A percentile compares a stretch with the other conserved stretches of the same genome.
Conservation (phyloP, 2,329 filamentous ascomycete species). For the Onygenales sp. region DNA sequence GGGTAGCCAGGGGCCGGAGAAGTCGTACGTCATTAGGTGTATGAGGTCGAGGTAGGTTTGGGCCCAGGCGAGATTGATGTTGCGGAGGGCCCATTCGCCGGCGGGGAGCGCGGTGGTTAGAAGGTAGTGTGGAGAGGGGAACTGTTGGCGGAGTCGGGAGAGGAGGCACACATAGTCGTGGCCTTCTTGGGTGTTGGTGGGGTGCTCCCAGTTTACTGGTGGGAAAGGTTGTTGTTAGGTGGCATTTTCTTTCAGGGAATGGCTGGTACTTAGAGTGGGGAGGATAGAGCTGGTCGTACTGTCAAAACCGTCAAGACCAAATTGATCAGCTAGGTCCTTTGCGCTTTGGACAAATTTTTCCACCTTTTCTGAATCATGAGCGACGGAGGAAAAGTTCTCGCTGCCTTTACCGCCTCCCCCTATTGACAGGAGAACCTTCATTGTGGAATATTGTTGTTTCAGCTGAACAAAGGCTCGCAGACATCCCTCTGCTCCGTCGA, state of each 20-base stretch:
- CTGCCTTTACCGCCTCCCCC: slow-evolving; percentile 58
- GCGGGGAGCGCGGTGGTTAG: slow-evolving; percentile 66
- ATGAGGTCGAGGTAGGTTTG: slow-evolving; percentile 62
- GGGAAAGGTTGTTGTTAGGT: not conserved
- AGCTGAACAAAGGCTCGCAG: slow-evolving; percentile 64
- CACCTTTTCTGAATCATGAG: slow-evolving; percentile 49
- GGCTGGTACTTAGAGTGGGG: not conserved
- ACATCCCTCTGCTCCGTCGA: slow-evolving; percentile 62
- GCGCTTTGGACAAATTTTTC: slow-evolving; percentile 64
- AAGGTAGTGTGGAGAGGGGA: slow-evolving; percentile 60
- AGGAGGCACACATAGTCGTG: slow-evolving; percentile 62
- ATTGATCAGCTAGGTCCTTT: slow-evolving; percentile 57
- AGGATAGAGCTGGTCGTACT: slow-evolving; percentile 41
- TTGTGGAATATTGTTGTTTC: slow-evolving; percentile 59
- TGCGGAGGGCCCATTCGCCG: slow-evolving; percentile 53
- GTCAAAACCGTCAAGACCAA: slow-evolving; percentile 65
- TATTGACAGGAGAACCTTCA: slow-evolving; percentile 69
- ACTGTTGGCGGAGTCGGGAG: slow-evolving; percentile 53
- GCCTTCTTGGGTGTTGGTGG: slow-evolving; percentile 56
- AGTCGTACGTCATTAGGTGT: slow-evolving; percentile 75
- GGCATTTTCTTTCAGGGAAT: not conserved
- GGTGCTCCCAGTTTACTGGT: slow-evolving; percentile 73
- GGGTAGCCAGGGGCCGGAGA: slow-evolving; percentile 60
- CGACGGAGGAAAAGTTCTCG: slow-evolving; percentile 58
- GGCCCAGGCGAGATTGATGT: slow-evolving; percentile 57